A percentile compares a stretch with the other conserved stretches of the same genome.
Conservation (phyloP, 108 stramenopile species). For the Schizochytrium sp. region DNA sequence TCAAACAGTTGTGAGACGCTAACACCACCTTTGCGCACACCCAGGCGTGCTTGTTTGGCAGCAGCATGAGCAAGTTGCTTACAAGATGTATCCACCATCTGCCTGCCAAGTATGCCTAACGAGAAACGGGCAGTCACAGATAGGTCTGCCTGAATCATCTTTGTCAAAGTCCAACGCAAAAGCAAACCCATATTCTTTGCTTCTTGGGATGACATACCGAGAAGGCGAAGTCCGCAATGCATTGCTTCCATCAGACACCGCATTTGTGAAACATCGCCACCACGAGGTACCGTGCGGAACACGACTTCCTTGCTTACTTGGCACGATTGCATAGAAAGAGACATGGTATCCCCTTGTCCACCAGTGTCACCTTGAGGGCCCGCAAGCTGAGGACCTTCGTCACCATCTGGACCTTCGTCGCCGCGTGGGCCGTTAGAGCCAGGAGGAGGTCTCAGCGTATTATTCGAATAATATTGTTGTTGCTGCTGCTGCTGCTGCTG, state of each 20-base stretch:
- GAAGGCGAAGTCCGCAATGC: slow-evolving; percentile 66
- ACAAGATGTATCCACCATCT: slow-evolving; percentile 64
- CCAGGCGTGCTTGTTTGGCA: slow-evolving; percentile 65
- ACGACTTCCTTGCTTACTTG: slow-evolving; percentile 48
- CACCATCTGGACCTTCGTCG: not conserved
- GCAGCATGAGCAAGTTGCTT: slow-evolving; percentile 70
- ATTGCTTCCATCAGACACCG: slow-evolving; percentile 68
- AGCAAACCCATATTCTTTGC: slow-evolving; percentile 63
- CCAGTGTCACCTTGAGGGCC: slow-evolving; percentile 42
- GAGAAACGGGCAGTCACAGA: slow-evolving; percentile 10
- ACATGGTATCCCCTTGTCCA: not conserved
- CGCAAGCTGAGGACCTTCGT: not conserved
- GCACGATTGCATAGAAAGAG: not conserved
- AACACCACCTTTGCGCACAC: slow-evolving; percentile 66
- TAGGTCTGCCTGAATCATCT: slow-evolving; percentile 68
- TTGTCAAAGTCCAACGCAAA: slow-evolving; percentile 63
- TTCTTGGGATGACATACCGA: slow-evolving; percentile 64
- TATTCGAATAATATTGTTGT: not conserved
- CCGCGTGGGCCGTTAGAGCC: not conserved
- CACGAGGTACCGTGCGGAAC: slow-evolving; percentile 66
- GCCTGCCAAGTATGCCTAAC: slow-evolving; percentile 61
- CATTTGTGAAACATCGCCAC: slow-evolving; percentile 61
- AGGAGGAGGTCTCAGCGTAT: not conserved
- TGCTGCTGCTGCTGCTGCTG: slow-evolving; percentile 12
- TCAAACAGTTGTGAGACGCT: slow-evolving; percentile 50